Percentiles rank a stretch among this genome's conserved stretches.
phyloP scores from a whole-genome alignment of 768 basidiomycete species.

The Phylloporus rhodoxanthus region DNA sequence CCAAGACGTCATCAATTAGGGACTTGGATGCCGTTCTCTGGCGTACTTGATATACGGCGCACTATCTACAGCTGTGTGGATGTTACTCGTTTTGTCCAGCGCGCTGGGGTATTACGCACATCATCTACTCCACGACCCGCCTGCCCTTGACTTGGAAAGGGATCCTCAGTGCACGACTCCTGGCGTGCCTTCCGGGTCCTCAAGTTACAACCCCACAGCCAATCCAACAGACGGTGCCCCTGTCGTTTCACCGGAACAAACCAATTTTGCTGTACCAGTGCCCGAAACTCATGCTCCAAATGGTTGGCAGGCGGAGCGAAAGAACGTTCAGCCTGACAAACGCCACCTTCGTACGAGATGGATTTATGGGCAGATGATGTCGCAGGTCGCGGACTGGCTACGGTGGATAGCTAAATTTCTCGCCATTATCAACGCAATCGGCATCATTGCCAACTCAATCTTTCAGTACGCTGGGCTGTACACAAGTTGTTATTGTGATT shows the following conservation, averaged over 20 bases:
- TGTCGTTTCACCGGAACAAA: neutral
- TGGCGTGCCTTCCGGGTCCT: no score
- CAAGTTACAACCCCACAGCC: no score
- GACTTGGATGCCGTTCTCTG: conserved; percentile 32
- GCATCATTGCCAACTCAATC: neutral
- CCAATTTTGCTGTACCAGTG: neutral
- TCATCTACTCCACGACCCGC: neutral
- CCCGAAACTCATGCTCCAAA: neutral
- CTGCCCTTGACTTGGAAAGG: neutral
- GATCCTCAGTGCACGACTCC: no score
- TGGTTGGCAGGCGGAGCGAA: no score
- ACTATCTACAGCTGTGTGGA: conserved; percentile 28
- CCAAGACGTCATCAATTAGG: conserved; percentile 2
- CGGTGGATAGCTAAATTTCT: neutral
- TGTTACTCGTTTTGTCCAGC: conserved; percentile 27
- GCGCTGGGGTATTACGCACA: neutral
- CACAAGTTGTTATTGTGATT: neutral
- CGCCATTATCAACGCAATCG: neutral
- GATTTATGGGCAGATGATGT: neutral
- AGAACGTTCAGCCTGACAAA: neutral
- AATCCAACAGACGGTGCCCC: no score
- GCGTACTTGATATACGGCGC: conserved; percentile 28
- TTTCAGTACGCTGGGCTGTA: neutral
- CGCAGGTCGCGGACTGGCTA: neutral
- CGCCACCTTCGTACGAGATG: no score